Conservation (phyloP, 352 stramenopile species). For the Phytophthora lateralis region DNA sequence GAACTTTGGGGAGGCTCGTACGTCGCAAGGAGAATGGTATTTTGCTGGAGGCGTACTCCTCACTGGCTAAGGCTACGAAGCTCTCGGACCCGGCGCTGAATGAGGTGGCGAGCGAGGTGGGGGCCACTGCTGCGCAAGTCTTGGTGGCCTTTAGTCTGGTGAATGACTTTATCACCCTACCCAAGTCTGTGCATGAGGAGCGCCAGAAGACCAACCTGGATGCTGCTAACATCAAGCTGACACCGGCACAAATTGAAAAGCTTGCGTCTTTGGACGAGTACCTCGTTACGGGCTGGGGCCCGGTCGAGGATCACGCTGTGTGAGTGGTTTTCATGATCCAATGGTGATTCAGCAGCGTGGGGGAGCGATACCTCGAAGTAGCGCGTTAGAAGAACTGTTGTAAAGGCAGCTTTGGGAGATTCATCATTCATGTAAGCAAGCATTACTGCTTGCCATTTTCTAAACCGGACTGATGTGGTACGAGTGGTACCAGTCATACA, state of each 20-base stretch:
- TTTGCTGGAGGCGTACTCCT: constrained; percentile 68
- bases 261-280: constrained; percentile 53
- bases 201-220: constrained; percentile 59
- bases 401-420: no score
- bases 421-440: no score
- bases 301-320: constrained; percentile 47
- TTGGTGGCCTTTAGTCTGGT: constrained; percentile 58
- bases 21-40: constrained; percentile 51
- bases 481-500: no score
- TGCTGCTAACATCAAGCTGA: constrained; percentile 39
- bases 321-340: no score
- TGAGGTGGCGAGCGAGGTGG: constrained; percentile 37
- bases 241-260: constrained; percentile 26
- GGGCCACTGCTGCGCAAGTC: constrained; percentile 49
- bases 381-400: no score
- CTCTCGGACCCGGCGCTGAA: constrained; percentile 30
- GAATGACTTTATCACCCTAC: constrained; percentile 64
- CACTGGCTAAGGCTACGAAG: constrained; percentile 29
- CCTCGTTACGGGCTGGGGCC: constrained; percentile 50
- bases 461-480: no score
- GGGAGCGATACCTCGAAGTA: no score
- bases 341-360: no score
- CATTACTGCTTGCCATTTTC: no score
- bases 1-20: constrained; percentile 83
- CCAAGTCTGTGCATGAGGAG: constrained; percentile 51